A percentile compares a stretch with the other conserved stretches of the same genome.
These are phyloP conservation scores for Lentinula sp. DNA, from an alignment of 768 basidiomycete species.

Conservation along the genomic window DNA sequence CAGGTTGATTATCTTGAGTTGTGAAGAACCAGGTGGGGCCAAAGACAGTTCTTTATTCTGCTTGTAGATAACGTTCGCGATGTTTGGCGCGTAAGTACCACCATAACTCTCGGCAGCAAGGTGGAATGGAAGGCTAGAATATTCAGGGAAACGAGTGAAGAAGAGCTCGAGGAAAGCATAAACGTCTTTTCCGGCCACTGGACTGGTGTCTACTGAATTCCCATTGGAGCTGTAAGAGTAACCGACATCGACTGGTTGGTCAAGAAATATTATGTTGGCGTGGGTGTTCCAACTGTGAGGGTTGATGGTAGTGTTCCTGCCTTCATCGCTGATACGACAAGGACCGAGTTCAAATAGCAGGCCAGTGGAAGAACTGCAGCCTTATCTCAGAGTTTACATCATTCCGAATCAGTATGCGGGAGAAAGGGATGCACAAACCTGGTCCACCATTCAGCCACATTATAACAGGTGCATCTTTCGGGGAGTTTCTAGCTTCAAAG, in stretches of 20 bases:
- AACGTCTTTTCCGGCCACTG: constrained; percentile 86
- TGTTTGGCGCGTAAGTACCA: constrained; percentile 80
- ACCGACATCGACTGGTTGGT: constrained; percentile 85
- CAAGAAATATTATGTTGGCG: constrained; percentile 74
- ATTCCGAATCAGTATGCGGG: neutral
- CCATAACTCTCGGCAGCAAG: constrained; percentile 77
- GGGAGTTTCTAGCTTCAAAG: constrained; percentile 77
- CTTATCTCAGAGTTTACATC: neutral
- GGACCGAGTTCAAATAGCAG: constrained; percentile 92
- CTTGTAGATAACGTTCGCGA: constrained; percentile 76
- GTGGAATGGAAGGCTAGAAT: constrained; percentile 66
- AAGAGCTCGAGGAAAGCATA: constrained; percentile 81
- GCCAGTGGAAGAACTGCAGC: constrained; percentile 73
- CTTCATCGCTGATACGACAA: constrained; percentile 65
- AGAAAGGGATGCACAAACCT: neutral
- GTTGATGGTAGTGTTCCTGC: constrained; percentile 66
- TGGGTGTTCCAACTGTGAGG: constrained; percentile 80
- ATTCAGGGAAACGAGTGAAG: constrained; percentile 70
- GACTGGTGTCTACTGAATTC: constrained; percentile 70
- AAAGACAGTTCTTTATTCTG: constrained; percentile 59
- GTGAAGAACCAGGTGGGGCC: constrained; percentile 26
- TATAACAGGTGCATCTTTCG: constrained; percentile 73
- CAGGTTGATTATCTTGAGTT: constrained; percentile 71
- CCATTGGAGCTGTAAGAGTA: constrained; percentile 81
- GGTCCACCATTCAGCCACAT: constrained; percentile 89